Base-by-base conservation (phyloP, 139 green algal species). In the Tetratostichococcus sp. region DNA sequence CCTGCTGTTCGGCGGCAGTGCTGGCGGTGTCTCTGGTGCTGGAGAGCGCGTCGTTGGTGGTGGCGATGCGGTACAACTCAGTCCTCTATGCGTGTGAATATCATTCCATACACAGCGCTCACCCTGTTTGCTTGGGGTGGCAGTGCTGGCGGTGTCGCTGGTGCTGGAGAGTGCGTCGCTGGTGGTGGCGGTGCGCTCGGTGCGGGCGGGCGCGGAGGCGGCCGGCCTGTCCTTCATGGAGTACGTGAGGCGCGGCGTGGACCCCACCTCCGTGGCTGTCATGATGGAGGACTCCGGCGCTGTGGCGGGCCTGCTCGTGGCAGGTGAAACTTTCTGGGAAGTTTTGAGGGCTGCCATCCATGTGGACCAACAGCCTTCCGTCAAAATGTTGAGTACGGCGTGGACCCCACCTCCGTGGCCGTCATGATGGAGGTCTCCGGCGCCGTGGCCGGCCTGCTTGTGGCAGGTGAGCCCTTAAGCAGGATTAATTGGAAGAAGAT, bases 371-470 rank as follows among this genome's bases (percentile, higher is more conserved):
- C n/a, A n/a, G n/a, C n/a, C n/a, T n/a, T n/a, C n/a, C n/a, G n/a
- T n/a, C n/a, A n/a, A n/a, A n/a, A n/a, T n/a, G n/a, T n/a, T n/a
- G n/a, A n/a, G n/a, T n/a, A n/a, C 19, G 90, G 89, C 39, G 76
- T 82, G 43, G 94, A 98, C 83, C 94, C 94, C 30, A 96, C 94
- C 65, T 89, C 89, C 26, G 85, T 94, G 62, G 92, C 92, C 14
- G 91, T 98, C 33, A 81, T 98, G 84, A 77, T 93, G 81, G 94
- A 98, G 80, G 94, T 97, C 59, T 85, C 83, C n/a, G 92, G 85
- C 57, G 17, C 26, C 35, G 21, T 32, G 11, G 73, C 35, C 28
- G 39, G n/a, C 73, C 66, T 35, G 1, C 6, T 72, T 4, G 69
- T 57, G 6, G 39, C 39, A 11, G 39, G 39, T 50, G 8, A 50